phyloP scores from a whole-genome alignment of 1,139 yeast genomes.

The Diutina neorugosa region DNA sequence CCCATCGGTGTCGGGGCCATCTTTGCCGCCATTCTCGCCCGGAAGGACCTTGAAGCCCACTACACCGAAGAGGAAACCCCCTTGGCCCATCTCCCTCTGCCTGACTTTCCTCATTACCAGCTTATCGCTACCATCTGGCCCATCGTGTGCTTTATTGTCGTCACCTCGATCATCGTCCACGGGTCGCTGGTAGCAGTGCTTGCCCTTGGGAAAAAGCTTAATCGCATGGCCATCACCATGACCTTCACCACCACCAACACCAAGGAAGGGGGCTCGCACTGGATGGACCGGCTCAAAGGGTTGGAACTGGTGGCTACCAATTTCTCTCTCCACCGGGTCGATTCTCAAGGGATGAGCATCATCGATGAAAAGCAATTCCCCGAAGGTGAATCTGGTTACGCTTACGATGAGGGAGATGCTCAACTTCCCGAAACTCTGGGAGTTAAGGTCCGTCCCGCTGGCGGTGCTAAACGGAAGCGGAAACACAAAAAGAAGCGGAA shows the following conservation, averaged over 20 bases:
- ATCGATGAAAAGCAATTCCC: constrained; percentile 10
- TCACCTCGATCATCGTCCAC: constrained; percentile 83
- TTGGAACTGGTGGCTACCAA: constrained; percentile 63
- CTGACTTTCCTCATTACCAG: constrained; percentile 49
- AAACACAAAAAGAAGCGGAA: constrained; percentile 24
- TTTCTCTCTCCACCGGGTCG: constrained; percentile 71
- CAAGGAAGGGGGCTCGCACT: constrained; percentile 47
- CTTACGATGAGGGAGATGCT: constrained; percentile 5
- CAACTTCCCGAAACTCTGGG: constrained; percentile 45
- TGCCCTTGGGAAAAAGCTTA: constrained; percentile 77
- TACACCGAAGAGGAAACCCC: constrained; percentile 51
- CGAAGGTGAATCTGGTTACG: constrained; percentile 3
- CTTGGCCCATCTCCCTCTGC: constrained; percentile 38
- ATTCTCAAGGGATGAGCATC: constrained; percentile 26
- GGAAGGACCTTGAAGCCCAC: constrained; percentile 59
- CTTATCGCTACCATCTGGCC: constrained; percentile 83
- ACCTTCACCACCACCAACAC: constrained; percentile 66
- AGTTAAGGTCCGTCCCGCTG: constrained; percentile 64
- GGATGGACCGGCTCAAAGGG: constrained; percentile 83
- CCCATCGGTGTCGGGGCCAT: constrained; percentile 98
- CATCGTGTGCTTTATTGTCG: constrained; percentile 68
- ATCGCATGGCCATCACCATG: constrained; percentile 88
- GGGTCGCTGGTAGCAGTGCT: constrained; percentile 96
- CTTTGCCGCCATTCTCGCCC: constrained; percentile 77
- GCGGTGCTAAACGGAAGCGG: constrained; percentile 51